Conservation (phyloP, 1,284 basidiomycete genomes). For the Exsudoporus floridanus region DNA sequence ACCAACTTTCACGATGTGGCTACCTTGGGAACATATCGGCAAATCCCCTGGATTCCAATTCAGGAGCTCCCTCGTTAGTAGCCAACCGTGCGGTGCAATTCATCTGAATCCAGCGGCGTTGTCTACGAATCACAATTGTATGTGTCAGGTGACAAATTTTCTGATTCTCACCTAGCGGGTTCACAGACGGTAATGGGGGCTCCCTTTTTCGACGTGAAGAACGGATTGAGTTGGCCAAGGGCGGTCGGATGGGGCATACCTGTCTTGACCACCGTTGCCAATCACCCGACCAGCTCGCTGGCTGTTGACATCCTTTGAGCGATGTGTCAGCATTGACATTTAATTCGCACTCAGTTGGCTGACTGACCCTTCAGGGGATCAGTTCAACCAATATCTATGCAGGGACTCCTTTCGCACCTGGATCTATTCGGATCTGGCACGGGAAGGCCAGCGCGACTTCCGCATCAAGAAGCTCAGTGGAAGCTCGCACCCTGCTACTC, state of each 20-base stretch:
- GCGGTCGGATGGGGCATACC: background rate
- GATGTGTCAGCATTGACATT: conserved; percentile 1
- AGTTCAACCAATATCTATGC: conserved; percentile 9
- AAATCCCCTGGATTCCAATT: conserved; percentile 18
- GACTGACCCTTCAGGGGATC: conserved; percentile 7
- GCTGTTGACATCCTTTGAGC: conserved; percentile 3
- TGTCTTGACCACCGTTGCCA: too few relatives aligned
- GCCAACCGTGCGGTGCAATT: conserved; percentile 1
- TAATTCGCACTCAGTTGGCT: background rate
- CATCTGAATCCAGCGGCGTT: conserved; percentile 1
- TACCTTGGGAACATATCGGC: conserved; percentile 29
- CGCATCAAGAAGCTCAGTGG: conserved; percentile 28
- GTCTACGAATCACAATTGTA: background rate
- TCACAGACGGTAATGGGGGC: conserved; percentile 15
- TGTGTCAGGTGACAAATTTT: conserved; percentile 4
- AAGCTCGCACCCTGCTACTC: conserved; percentile 27
- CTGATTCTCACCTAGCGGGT: conserved; percentile 22
- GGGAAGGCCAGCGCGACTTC: conserved; percentile 16
- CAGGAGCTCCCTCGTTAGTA: conserved; percentile 3
- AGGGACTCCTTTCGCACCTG: conserved; percentile 18
- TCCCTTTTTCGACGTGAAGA: conserved; percentile 7
- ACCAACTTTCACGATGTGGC: conserved; percentile 10
- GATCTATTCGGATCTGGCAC: conserved; percentile 24
- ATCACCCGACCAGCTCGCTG: background rate
- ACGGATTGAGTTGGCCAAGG: background rate